Conservation (phyloP, 192 early-diverging fungal genomes). For the Backusella macrospora region DNA sequence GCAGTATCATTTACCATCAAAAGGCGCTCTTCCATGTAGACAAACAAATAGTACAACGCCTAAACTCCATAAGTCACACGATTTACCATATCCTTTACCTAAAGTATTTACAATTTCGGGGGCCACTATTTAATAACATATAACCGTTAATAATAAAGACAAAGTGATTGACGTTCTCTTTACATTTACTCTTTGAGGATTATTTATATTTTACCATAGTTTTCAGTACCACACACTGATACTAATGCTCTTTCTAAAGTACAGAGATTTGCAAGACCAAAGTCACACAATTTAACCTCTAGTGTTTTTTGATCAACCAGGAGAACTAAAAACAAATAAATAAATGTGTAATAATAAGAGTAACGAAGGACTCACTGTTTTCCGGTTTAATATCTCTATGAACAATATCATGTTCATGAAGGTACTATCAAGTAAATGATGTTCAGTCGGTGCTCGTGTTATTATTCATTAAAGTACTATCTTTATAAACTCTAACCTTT, state of each 20-base stretch:
- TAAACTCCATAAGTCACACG: conserved; percentile 86
- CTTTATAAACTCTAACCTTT: conserved; percentile 32
- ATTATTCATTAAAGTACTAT: not conserved
- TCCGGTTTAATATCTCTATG: conserved; percentile 95
- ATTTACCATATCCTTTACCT: conserved; percentile 12
- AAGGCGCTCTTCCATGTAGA: conserved; percentile 91
- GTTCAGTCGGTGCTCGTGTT: too few relatives aligned
- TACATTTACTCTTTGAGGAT: not conserved
- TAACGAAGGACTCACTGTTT: conserved; percentile 36
- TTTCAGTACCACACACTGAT: conserved; percentile 87
- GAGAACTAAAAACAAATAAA: conserved; percentile 35
- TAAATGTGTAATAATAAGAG: too few relatives aligned
- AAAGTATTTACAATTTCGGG: not conserved
- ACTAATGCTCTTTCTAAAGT: not conserved
- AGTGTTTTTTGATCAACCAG: conserved; percentile 48
- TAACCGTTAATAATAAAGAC: not conserved
- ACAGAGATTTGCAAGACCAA: conserved; percentile 79
- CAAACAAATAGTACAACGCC: conserved; percentile 94
- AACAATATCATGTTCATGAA: conserved; percentile 80
- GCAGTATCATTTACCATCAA: conserved; percentile 35
- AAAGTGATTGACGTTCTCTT: not conserved
- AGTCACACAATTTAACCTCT: conserved; percentile 89
- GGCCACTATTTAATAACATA: conserved; percentile 42
- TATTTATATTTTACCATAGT: conserved; percentile 51
- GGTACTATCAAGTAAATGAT: conserved; percentile 53